A percentile compares a stretch with the other conserved stretches of the same genome.
These are phyloP conservation scores for Erodium maritimum DNA, from an alignment of 345 rosid species.

Conservation along the genomic window DNA sequence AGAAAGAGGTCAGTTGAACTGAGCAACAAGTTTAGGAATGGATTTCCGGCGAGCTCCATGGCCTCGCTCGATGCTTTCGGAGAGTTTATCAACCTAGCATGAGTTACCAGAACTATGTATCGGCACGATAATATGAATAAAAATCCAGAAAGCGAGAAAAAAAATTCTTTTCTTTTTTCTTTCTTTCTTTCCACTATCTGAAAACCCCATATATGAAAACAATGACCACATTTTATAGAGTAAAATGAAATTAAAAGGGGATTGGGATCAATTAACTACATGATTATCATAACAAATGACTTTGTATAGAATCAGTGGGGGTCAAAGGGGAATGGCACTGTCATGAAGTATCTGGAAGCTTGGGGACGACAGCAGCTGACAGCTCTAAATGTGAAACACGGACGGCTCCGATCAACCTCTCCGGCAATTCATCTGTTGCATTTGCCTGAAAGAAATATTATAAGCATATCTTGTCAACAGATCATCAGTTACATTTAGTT, in stretches of 20 bases:
- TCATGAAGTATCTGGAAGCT: conserved; percentile 32
- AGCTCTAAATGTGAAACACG: conserved; percentile 89
- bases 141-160: background rate
- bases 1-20: conserved; percentile 6
- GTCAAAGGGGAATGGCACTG: background rate
- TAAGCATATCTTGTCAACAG: background rate
- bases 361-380: conserved; percentile 80
- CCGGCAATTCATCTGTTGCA: conserved; percentile 76
- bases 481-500: background rate
- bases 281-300: conserved; percentile 2
- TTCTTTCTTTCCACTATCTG: conserved; percentile 1
- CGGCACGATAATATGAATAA: background rate
- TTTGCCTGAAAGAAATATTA: conserved; percentile 43
- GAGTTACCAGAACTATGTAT: no score
- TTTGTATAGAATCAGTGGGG: conserved; percentile 1
- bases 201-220: conserved; percentile 2
- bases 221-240: conserved; percentile 3
- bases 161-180: background rate
- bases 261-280: conserved; percentile 7
- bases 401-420: conserved; percentile 78
- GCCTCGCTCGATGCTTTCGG: conserved; percentile 16
- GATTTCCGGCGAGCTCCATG: conserved; percentile 23
- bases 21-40: conserved; percentile 11
- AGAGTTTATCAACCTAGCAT: conserved; percentile 15
- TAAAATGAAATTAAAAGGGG: conserved; percentile 6